These are phyloP conservation scores for Mucor ambiguus DNA, from an alignment of 371 early-diverging fungal genomes.

Conservation along the genomic window DNA sequence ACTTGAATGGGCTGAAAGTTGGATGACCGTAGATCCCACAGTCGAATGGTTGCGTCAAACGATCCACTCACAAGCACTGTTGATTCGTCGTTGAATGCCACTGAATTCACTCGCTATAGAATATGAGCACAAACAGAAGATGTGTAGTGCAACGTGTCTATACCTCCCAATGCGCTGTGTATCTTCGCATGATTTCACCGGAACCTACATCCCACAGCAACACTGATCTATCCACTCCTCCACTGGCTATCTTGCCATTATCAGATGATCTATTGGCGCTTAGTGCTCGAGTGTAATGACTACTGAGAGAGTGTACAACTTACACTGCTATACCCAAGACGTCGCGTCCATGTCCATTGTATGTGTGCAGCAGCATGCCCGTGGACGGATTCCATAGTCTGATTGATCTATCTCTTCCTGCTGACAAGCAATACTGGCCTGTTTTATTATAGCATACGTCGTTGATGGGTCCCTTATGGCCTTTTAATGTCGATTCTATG, in stretches of 20 bases:
- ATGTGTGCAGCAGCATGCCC: slow-evolving; percentile 73
- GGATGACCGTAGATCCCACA: slow-evolving; percentile 87
- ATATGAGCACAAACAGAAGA: background rate
- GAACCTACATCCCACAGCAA: slow-evolving; percentile 87
- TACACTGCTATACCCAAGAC: slow-evolving; percentile 81
- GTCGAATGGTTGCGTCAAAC: slow-evolving; percentile 86
- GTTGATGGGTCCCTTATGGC: slow-evolving; percentile 71
- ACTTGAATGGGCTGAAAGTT: slow-evolving; percentile 79
- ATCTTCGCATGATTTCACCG: slow-evolving; percentile 72
- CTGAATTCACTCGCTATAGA: slow-evolving; percentile 75
- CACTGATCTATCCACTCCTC: slow-evolving; percentile 82
- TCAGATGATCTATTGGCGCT: slow-evolving; percentile 57
- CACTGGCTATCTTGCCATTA: slow-evolving; percentile 81
- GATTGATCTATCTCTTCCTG: slow-evolving; percentile 78
- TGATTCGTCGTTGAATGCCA: slow-evolving; percentile 80
- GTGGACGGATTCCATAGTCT: slow-evolving; percentile 80
- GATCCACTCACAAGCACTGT: slow-evolving; percentile 85
- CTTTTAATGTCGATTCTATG: slow-evolving; percentile 48
- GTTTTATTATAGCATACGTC: slow-evolving; percentile 64
- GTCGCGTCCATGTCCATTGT: slow-evolving; percentile 88
- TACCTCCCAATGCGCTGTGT: slow-evolving; percentile 84
- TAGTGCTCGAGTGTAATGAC: background rate
- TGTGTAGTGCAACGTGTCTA: background rate
- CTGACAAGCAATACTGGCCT: slow-evolving; percentile 80
- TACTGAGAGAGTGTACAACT: background rate